Percentiles rank a stretch among this genome's conserved stretches.
Conservation (phyloP, 257 asterid genomes). For the Penstemon newberryi region DNA sequence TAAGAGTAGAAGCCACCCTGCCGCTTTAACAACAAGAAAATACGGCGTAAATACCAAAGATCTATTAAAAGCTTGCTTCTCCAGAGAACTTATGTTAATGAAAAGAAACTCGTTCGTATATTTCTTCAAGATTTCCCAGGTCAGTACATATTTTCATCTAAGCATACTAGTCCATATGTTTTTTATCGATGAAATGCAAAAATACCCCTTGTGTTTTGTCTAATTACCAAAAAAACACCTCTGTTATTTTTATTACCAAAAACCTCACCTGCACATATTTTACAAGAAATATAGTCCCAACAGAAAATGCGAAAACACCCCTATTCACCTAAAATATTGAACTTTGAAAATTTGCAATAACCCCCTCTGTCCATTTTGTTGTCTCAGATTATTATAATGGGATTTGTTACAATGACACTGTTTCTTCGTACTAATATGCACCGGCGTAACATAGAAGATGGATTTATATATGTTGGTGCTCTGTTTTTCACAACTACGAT, state of each 20-base stretch:
- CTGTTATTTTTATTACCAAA: no score
- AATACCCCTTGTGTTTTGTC: no score
- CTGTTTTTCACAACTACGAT: conserved; percentile 24
- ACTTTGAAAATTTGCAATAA: no score
- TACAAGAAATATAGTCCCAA: no score
- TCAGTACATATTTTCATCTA: conserved; percentile 17
- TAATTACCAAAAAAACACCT: no score
- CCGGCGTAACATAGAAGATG: conserved; percentile 32
- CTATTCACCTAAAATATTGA: no score
- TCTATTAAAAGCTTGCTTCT: conserved; percentile 36
- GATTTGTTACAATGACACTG: conserved; percentile 37
- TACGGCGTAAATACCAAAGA: conserved; percentile 38
- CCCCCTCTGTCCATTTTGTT: neutral
- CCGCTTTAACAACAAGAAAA: conserved; percentile 40
- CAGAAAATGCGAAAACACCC: no score
- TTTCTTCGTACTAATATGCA: conserved; percentile 45
- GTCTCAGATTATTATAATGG: conserved; percentile 28
- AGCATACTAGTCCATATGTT: neutral
- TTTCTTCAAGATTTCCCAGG: conserved; percentile 35
- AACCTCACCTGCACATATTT: no score
- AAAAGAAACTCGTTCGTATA: conserved; percentile 53
- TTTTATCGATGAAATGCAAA: neutral
- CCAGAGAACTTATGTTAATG: conserved; percentile 46
- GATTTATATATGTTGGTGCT: conserved; percentile 31
- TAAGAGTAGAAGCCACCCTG: conserved; percentile 49